Evolutionary conservation across 495 filamentous ascomycete species (phyloP).

Genomic region (Xylona heveae): DNA sequence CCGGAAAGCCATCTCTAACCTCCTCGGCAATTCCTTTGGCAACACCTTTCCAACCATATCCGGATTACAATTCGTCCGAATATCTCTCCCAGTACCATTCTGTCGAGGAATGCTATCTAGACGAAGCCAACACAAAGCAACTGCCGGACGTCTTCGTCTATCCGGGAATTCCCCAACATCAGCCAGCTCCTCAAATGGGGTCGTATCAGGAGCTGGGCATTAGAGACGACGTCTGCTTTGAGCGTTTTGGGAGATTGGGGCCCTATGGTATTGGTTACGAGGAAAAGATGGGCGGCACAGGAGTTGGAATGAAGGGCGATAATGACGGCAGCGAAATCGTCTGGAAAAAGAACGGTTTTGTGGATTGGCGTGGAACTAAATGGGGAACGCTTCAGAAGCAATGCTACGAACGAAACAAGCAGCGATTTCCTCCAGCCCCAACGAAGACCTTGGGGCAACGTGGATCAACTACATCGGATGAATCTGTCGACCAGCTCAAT

Average conservation of each 20-base stretch:
- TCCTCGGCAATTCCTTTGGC: no score
- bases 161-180: slow-evolving; percentile 19
- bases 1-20: no score
- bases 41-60: no score
- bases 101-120: slow-evolving; percentile 18
- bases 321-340: slow-evolving; percentile 14
- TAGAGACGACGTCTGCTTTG: slow-evolving; percentile 17
- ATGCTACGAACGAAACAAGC: slow-evolving; percentile 20
- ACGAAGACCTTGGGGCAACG: slow-evolving; percentile 1
- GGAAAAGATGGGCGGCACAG: slow-evolving; percentile 13
- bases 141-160: slow-evolving; percentile 19
- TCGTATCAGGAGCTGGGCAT: slow-evolving; percentile 17
- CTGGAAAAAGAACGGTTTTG: slow-evolving; percentile 11
- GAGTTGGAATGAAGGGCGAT: slow-evolving; percentile 14
- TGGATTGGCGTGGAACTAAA: slow-evolving; percentile 15
- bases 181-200: slow-evolving; percentile 15
- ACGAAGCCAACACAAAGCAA: slow-evolving; percentile 11
- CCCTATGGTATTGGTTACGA: slow-evolving; percentile 21
- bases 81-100: no score
- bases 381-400: slow-evolving; percentile 16
- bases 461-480: background rate
- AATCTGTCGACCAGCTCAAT: no score
- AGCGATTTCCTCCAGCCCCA: slow-evolving; percentile 11
- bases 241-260: slow-evolving; percentile 17
- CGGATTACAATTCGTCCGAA: no score